Evolutionary conservation across 305 asterid species (phyloP), one percentile per base, ranked within the genome.

Genomic region (Rubia tinctorum): DNA sequence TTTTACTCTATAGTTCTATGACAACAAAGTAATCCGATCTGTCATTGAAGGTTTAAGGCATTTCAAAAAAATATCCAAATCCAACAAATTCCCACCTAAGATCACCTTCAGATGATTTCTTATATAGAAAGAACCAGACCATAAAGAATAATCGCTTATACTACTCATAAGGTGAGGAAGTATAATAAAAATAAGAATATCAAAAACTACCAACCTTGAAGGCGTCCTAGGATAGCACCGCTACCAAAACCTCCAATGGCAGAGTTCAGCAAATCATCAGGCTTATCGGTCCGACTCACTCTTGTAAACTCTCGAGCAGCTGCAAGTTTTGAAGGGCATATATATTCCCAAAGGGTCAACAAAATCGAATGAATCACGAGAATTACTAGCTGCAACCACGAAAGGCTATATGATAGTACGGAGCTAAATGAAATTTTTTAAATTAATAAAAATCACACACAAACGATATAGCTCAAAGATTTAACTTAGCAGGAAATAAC

Each of bases 271-370:
- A 91, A 83, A 85, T 94, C 97, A 73, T 94, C 98, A n/a, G 95
- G 95, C 75, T 87, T 85, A n/a, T 95, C 96, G 5, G 84, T 79
- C 84, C 99, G 86, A 80, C 90, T 90, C 73, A 79, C 86, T 86
- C 95, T 90, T 59, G 85, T 82, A 42, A 90, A 87, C 80, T 94
- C 99, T 73, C 99, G 93, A 0, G 98, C 95, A 85, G 97, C 99
- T 94, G 59, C 59, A 20, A 51, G 58, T 51, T 51, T 1, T 0
- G 53, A 30, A 30, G 34, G 34, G 34, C 34, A 30, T 1, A 30
- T 30, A 30, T 14, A 49, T 49, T 17, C 56, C 56, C 56, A 34
- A 37, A 64, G 68, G 49, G 47, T 23, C 25, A 37, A 55, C 49
- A 6, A 11, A 11, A 40, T 30, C 49, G 22, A 18, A 6, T 9